Evolutionary conservation across 1,284 basidiomycete genomes (phyloP).

Genomic region (Malassezia equina): DNA sequence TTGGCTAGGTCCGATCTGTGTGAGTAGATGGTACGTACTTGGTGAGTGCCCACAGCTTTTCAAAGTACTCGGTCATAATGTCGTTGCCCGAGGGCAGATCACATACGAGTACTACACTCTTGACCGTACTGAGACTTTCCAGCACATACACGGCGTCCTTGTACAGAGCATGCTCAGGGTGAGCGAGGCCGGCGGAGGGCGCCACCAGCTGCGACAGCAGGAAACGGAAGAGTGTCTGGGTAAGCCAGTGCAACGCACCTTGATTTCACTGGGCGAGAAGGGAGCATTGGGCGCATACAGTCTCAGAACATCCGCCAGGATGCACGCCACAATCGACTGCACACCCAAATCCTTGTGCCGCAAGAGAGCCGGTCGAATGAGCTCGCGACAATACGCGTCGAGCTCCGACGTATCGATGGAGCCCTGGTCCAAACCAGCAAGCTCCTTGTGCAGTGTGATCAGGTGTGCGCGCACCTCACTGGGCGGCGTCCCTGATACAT

Average conservation of each 20-base stretch:
- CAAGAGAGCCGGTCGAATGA: slow-evolving; percentile 68
- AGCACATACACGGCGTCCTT: slow-evolving; percentile 60
- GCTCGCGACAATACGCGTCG: slow-evolving; percentile 61
- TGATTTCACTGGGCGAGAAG: slow-evolving; percentile 72
- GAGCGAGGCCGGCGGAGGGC: slow-evolving; percentile 24
- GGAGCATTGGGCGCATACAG: slow-evolving; percentile 95
- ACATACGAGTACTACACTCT: slow-evolving; percentile 84
- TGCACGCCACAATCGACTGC: slow-evolving; percentile 85
- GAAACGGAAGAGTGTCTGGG: slow-evolving; percentile 53
- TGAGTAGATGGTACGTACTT: slow-evolving; percentile 48
- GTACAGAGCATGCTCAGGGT: slow-evolving; percentile 27
- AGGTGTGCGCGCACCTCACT: slow-evolving; percentile 33
- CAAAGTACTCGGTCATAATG: slow-evolving; percentile 71
- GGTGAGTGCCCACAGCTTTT: slow-evolving; percentile 68
- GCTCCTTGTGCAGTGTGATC: slow-evolving; percentile 52
- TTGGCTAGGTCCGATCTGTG: slow-evolving; percentile 52
- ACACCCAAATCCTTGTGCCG: slow-evolving; percentile 89
- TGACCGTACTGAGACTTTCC: slow-evolving; percentile 81
- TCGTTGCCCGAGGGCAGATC: slow-evolving; percentile 79
- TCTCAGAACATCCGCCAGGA: slow-evolving; percentile 81
- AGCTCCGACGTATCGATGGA: slow-evolving; percentile 66
- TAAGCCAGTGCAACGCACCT: slow-evolving; percentile 44
- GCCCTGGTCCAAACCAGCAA: slow-evolving; percentile 79
- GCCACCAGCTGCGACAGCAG: slow-evolving; percentile 50
- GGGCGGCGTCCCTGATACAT: slow-evolving; percentile 27